Evolutionary conservation across 139 green algal species (phyloP), one percentile per base, ranked within the genome.

Genomic region (Spirogloea muscicola): DNA sequence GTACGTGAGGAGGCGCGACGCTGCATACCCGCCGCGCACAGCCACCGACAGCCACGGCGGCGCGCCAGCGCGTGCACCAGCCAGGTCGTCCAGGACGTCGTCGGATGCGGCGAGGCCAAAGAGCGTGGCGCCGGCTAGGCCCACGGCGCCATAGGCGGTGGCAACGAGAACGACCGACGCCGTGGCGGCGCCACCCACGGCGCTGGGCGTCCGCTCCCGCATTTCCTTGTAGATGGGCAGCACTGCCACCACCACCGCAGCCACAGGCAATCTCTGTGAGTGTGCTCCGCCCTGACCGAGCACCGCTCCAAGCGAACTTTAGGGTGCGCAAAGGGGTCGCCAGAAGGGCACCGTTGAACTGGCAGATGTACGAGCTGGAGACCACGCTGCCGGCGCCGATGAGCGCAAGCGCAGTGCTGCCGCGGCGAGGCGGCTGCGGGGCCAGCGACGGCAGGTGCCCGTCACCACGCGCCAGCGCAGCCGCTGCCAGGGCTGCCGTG

Each of bases 271-370:
- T n/a, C n/a, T n/a, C n/a, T n/a, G n/a, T n/a, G n/a, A n/a, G n/a
- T n/a, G n/a, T n/a, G n/a, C n/a, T n/a, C n/a, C n/a, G n/a, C n/a
- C n/a, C n/a, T n/a, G n/a, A n/a, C n/a, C n/a, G n/a, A n/a, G n/a
- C n/a, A n/a, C n/a, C n/a, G n/a, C n/a, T n/a, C n/a, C n/a, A n/a
- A n/a, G n/a, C n/a, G n/a, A n/a, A n/a, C n/a, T n/a, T n/a, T n/a
- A n/a, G n/a, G n/a, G n/a, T n/a, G n/a, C n/a, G n/a, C n/a, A n/a
- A n/a, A n/a, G n/a, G n/a, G n/a, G n/a, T n/a, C n/a, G n/a, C n/a
- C n/a, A n/a, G n/a, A n/a, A n/a, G n/a, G n/a, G n/a, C 4, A 76
- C 61, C 41, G 42, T 82, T 82, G 67, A 74, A 82, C 42, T 82
- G 75, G 67, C 75, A 82, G 2, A 81, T 62, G 46, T 68, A 80